Base-by-base conservation (phyloP, 352 stramenopile genomes). In the Phytopythium boreale region DNA sequence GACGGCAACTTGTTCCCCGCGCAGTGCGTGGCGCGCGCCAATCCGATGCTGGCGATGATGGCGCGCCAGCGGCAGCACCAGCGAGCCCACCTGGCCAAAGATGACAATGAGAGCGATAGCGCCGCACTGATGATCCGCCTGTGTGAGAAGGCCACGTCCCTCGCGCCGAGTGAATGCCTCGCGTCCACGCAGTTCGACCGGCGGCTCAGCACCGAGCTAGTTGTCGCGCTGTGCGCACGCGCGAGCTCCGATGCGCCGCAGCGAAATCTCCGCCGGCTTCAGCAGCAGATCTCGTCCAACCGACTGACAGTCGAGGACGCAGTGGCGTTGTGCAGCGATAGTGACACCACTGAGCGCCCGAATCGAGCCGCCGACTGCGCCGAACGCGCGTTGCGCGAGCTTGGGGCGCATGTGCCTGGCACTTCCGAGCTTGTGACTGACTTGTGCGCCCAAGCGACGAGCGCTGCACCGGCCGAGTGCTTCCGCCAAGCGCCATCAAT, bases 111-210 rank as follows among this genome's bases (percentile, higher is more conserved):
- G 14, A 17, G 15, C 8, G 67, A 64, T 0, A 34, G n/a, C 9
- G 43, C 36, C 11, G 34, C 14, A 9, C 51, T 74, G 46, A 39
- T 71, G 8, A 56, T 82, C 49, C 56, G 53, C 2, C 37, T 84
- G 5, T 83, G 72, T 46, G 73, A 78, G 14, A 22, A 69, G 14
- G 62, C 68, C 1, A 75, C 37, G 5, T 80, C 72, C 2, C 14
- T 62, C n/a, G 72, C 72, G 39, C 70, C 73, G 14, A 79, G 60
- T 46, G 62, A 69, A 47, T 86, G 77, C 59, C 58, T 86, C 34
- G 20, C 44, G 31, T 67, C 66, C 41, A 66, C 67, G 4, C 68
- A 80, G 44, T 60, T 69, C 26, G 64, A 79, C 11, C 61, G 58
- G 57, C 5, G 49, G 12, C 64, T 86, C 22, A 68, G 66, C 19